These are phyloP conservation scores for Pecoramyces ruminantium DNA, from an alignment of 192 early-diverging fungal genomes.

Conservation along the genomic window DNA sequence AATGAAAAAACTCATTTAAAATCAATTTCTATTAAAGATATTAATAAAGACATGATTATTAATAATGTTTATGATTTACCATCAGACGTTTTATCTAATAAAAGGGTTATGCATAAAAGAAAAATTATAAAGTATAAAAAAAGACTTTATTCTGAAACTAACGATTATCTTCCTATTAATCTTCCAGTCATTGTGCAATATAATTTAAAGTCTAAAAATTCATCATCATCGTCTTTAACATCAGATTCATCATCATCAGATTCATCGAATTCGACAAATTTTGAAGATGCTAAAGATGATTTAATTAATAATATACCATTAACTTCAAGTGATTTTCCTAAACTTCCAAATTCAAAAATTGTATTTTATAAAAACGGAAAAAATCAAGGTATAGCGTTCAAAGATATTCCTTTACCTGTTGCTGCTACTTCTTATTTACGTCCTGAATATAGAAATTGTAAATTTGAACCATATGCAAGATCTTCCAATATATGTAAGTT, in stretches of 20 bases:
- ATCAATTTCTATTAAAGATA: not conserved
- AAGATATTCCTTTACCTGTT: constrained; percentile 23
- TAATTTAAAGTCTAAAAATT: not conserved
- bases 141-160: not conserved
- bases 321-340: not conserved
- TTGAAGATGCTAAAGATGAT: not conserved
- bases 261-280: not conserved
- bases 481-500: not conserved
- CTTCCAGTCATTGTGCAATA: not conserved
- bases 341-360: constrained; percentile 33
- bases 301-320: not conserved
- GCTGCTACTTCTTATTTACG: not conserved
- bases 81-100: constrained; percentile 6
- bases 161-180: not conserved
- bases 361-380: constrained; percentile 44
- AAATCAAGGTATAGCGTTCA: constrained; percentile 34
- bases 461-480: not conserved
- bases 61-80: constrained; percentile 18
- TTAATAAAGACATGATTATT: constrained; percentile 1
- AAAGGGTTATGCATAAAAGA: not conserved
- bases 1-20: not conserved
- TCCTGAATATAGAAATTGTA: not conserved
- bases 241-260: too few species aligned
- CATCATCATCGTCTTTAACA: not conserved
- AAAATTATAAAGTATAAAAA: not conserved